Conservation (phyloP, 257 asterid species). For the Capsicum baccatum region DNA sequence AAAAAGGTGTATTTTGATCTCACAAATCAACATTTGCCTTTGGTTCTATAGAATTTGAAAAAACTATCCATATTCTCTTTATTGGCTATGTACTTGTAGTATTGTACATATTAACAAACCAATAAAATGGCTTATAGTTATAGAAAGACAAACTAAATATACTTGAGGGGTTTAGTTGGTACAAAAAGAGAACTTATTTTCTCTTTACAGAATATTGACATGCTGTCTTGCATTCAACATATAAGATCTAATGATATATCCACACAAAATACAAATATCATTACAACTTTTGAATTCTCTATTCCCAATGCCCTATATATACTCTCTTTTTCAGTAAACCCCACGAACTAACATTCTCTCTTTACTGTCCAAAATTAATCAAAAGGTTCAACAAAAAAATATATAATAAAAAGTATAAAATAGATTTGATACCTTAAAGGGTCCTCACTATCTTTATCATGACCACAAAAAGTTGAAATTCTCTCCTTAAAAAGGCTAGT, state of each 20-base stretch:
- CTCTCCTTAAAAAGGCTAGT: background rate
- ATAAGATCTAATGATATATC: slow-evolving; percentile 48
- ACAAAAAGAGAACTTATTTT: slow-evolving; percentile 18
- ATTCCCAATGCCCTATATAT: slow-evolving; percentile 25
- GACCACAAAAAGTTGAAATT: slow-evolving; percentile 49
- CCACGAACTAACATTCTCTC: slow-evolving; percentile 44
- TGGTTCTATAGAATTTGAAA: background rate
- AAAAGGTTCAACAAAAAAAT: slow-evolving; percentile 35
- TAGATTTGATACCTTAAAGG: slow-evolving; percentile 11
- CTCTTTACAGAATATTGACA: slow-evolving; percentile 17
- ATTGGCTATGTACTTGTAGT: slow-evolving; percentile 23
- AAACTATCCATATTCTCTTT: slow-evolving; percentile 20
- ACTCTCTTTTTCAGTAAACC: slow-evolving; percentile 42
- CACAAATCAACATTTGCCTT: background rate
- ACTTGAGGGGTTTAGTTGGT: slow-evolving; percentile 12
- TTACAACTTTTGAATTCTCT: slow-evolving; percentile 60
- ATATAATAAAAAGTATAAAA: background rate
- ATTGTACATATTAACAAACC: background rate
- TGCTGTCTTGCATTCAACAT: slow-evolving; percentile 66
- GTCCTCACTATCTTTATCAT: slow-evolving; percentile 43
- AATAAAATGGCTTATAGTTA: background rate
- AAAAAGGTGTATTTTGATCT: background rate
- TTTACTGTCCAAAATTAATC: slow-evolving; percentile 35
- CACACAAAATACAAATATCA: slow-evolving; percentile 44
- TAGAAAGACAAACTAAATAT: slow-evolving; percentile 30